Percentiles rank a stretch among this genome's conserved stretches.
Evolutionary conservation across 176 grass and related monocot species (phyloP).

Genomic region (Aegilops longissima): DNA sequence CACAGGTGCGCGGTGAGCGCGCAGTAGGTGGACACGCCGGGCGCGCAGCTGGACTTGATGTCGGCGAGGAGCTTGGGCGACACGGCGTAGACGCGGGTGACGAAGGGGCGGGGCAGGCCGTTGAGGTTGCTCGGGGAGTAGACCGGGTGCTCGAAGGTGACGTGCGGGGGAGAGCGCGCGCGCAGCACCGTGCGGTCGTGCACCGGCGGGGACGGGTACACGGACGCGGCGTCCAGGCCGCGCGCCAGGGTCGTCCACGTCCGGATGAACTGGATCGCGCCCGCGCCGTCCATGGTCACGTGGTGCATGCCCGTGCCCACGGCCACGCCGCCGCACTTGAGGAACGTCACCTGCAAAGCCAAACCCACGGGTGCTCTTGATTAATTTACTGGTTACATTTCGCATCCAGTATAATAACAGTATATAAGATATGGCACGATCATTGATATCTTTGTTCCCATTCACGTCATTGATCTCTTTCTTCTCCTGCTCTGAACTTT

Average conservation of each 20-base stretch:
- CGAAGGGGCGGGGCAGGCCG: conserved; percentile 37
- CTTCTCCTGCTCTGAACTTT: background rate
- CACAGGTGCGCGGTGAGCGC: conserved; percentile 70
- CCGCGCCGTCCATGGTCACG: conserved; percentile 53
- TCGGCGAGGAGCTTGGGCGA: conserved; percentile 41
- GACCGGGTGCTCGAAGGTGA: conserved; percentile 63
- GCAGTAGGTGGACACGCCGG: conserved; percentile 66
- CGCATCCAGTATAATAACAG: background rate
- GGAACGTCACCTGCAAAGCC: conserved; percentile 54
- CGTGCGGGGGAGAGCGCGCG: conserved; percentile 51
- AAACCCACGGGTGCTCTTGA: background rate
- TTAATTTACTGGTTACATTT: too few relatives aligned
- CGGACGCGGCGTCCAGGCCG: background rate
- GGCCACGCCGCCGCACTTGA: conserved; percentile 72
- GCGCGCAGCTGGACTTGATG: conserved; percentile 37
- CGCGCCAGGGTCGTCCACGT: conserved; percentile 51
- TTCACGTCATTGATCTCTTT: background rate
- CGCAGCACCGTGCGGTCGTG: conserved; percentile 71
- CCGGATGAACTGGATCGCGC: conserved; percentile 67
- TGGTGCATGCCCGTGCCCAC: conserved; percentile 78
- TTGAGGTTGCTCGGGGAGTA: conserved; percentile 52
- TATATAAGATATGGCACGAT: too few relatives aligned
- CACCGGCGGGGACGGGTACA: conserved; percentile 16
- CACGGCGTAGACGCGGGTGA: conserved; percentile 53
- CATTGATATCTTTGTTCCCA: background rate